These are phyloP conservation scores for Citrus mangshanensis DNA, from an alignment of 345 rosid genomes.

Conservation along the genomic window DNA sequence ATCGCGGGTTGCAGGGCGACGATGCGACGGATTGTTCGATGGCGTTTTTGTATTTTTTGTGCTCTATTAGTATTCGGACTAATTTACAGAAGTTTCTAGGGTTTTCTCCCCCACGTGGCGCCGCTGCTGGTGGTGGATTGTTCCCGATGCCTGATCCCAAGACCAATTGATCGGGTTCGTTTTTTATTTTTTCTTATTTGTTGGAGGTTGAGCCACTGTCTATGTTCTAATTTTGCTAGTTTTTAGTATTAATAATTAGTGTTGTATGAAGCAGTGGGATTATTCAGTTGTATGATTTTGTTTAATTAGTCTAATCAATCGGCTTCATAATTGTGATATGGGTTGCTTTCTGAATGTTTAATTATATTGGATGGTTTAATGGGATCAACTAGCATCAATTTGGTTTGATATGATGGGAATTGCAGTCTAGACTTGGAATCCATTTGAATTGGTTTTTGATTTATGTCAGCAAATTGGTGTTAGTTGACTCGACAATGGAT, in stretches of 20 bases:
- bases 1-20: slow-evolving; percentile 73
- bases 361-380: not conserved
- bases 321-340: not conserved
- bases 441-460: not conserved
- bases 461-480: not conserved
- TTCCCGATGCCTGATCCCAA: slow-evolving; percentile 97
- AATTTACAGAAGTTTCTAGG: slow-evolving; percentile 84
- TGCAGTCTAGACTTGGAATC: not conserved
- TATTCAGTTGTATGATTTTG: not conserved
- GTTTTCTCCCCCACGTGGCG: slow-evolving; percentile 79
- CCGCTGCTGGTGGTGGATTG: slow-evolving; percentile 61
- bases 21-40: slow-evolving; percentile 94
- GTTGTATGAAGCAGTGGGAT: not conserved
- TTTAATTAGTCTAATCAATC: not conserved
- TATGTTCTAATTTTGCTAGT: not conserved
- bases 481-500: too few relatives aligned
- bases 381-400: not conserved
- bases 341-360: not conserved
- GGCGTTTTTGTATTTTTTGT: slow-evolving; percentile 81
- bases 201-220: not conserved
- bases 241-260: not conserved
- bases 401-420: not conserved
- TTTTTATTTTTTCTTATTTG: too few relatives aligned
- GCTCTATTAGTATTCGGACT: slow-evolving; percentile 89
- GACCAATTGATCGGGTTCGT: slow-evolving; percentile 46